phyloP scores from a whole-genome alignment of 2,329 filamentous ascomycete species.

The Nemania abortiva region DNA sequence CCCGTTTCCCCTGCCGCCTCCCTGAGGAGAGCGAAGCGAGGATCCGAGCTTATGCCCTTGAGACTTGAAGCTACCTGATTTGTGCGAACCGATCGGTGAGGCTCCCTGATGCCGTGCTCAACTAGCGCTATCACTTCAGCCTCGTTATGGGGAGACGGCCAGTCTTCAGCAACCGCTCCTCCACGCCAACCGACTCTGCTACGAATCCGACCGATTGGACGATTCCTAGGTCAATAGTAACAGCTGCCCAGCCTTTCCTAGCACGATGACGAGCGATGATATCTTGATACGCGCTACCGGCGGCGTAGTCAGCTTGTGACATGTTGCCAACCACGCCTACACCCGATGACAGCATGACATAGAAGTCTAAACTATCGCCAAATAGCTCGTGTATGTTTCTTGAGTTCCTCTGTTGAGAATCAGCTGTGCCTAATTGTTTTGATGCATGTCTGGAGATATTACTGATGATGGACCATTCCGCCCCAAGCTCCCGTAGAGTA shows the following conservation, averaged over 20 bases:
- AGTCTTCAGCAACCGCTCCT: slow-evolving; percentile 21
- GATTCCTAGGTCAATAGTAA: slow-evolving; percentile 21
- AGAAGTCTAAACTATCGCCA: slow-evolving; percentile 23
- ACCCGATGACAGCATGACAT: slow-evolving; percentile 24
- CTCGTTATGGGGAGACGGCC: slow-evolving; percentile 18
- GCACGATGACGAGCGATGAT: slow-evolving; percentile 24
- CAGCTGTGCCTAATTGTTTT: slow-evolving; percentile 41
- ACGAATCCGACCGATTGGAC: slow-evolving; percentile 28
- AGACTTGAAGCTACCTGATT: slow-evolving; percentile 21
- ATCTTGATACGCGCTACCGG: slow-evolving; percentile 23
- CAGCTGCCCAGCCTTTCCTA: slow-evolving; percentile 10
- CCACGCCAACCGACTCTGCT: slow-evolving; percentile 15
- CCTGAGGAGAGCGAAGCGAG: slow-evolving; percentile 23
- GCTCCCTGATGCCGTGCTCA: slow-evolving; percentile 22
- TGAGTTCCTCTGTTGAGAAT: slow-evolving; percentile 46
- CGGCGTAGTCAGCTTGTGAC: slow-evolving; percentile 26
- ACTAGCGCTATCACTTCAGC: slow-evolving; percentile 27
- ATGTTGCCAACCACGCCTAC: slow-evolving; percentile 14
- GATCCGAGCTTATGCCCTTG: background rate
- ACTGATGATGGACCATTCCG: slow-evolving; percentile 36
- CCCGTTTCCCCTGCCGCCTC: background rate
- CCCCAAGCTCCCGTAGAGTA: slow-evolving; percentile 26
- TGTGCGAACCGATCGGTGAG: slow-evolving; percentile 11
- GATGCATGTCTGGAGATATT: no score
- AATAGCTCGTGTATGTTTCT: slow-evolving; percentile 23